Percentiles rank a stretch among this genome's conserved stretches.
These are phyloP conservation scores for Epichloe hybrida DNA, from an alignment of 2,329 filamentous ascomycete species.

Conservation along the genomic window DNA sequence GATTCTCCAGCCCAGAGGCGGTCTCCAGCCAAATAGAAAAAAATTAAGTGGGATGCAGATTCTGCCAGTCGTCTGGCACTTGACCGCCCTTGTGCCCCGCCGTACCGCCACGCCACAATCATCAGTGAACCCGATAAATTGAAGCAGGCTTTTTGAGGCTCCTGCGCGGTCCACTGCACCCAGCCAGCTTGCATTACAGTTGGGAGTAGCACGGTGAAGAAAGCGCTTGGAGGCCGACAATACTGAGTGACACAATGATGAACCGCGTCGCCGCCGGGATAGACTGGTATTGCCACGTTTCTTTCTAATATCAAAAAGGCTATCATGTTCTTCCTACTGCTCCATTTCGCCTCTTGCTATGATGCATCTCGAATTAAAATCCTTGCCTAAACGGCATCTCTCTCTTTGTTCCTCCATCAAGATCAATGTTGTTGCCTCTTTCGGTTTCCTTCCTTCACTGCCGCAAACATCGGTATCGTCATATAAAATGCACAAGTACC, in stretches of 20 bases:
- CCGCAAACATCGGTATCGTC: slow-evolving; percentile 1
- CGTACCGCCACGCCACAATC: not conserved
- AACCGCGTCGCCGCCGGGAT: not conserved
- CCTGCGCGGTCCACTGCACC: no score
- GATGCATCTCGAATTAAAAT: slow-evolving; percentile 15
- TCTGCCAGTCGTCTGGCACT: slow-evolving; percentile 18
- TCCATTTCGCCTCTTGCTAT: slow-evolving; percentile 23
- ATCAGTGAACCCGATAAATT: no score
- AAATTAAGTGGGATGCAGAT: slow-evolving; percentile 26
- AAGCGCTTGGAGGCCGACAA: no score
- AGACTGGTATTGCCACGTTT: not conserved
- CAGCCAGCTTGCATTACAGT: no score
- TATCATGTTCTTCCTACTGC: slow-evolving; percentile 16
- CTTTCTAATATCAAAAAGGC: slow-evolving; percentile 13
- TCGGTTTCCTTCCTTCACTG: not conserved
- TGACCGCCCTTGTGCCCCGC: slow-evolving; percentile 15
- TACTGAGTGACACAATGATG: not conserved
- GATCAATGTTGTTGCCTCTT: slow-evolving; percentile 9
- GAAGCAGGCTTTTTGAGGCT: no score
- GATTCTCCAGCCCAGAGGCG: not conserved
- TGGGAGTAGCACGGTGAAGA: no score
- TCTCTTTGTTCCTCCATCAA: slow-evolving; percentile 3
- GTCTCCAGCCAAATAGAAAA: slow-evolving; percentile 12
- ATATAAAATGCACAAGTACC: slow-evolving; percentile 7
- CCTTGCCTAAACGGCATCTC: slow-evolving; percentile 10